phyloP scores from a whole-genome alignment of 768 basidiomycete species.

The Serendipita sp. region DNA sequence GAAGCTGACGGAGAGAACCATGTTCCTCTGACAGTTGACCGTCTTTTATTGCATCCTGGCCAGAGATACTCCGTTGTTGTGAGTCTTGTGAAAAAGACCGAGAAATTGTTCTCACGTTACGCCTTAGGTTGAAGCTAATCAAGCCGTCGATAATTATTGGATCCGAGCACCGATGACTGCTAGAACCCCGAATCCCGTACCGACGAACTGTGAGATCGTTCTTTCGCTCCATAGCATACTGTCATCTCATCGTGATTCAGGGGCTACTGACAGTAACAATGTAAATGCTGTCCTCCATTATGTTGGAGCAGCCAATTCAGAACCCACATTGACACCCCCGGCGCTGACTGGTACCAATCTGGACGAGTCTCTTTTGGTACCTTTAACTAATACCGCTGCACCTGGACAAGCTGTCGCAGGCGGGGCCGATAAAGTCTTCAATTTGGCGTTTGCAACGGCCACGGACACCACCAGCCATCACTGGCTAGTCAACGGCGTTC shows the following conservation, averaged over 20 bases:
- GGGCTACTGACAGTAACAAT: constrained; percentile 4
- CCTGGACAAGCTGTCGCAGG: background rate
- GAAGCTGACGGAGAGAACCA: constrained; percentile 31
- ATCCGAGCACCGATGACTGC: constrained; percentile 15
- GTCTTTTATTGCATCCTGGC: constrained; percentile 31
- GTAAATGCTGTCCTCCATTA: constrained; percentile 4
- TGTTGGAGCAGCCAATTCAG: background rate
- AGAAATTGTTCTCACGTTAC: background rate
- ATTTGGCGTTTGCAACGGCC: background rate
- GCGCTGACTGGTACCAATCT: background rate
- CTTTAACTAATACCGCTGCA: background rate
- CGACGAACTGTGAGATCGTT: constrained; percentile 2
- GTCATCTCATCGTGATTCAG: background rate
- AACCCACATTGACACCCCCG: background rate
- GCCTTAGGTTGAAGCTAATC: constrained; percentile 21
- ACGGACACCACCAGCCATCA: background rate
- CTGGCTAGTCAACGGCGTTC: background rate
- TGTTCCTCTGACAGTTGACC: constrained; percentile 25
- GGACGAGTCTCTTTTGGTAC: background rate
- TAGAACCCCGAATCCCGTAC: background rate
- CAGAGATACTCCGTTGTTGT: constrained; percentile 37
- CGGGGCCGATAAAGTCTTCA: background rate
- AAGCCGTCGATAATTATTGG: constrained; percentile 29
- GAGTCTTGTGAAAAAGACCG: background rate
- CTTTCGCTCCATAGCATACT: background rate